These are phyloP conservation scores for Lactuca saligna DNA, from an alignment of 129 eudicot species.

Conservation along the genomic window DNA sequence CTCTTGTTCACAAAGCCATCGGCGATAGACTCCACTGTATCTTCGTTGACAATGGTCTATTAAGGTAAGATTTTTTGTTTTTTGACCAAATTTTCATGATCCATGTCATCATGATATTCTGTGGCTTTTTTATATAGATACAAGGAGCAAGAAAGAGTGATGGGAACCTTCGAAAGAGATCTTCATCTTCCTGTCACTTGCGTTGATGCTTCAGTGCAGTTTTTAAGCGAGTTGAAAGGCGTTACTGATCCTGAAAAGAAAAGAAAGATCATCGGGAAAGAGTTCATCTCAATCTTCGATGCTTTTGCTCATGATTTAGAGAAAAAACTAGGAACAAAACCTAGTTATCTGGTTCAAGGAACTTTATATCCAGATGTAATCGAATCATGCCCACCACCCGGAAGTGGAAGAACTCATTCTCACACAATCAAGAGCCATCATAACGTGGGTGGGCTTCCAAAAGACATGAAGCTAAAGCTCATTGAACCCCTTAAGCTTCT, in stretches of 20 bases:
- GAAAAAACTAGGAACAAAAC: slow-evolving; percentile 65
- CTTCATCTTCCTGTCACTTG: slow-evolving; percentile 97
- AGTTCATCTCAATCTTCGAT: slow-evolving; percentile 82
- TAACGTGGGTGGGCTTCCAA: slow-evolving; percentile 95
- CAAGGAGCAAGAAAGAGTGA: slow-evolving; percentile 85
- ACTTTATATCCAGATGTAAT: slow-evolving; percentile 96
- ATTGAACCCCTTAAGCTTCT: slow-evolving; percentile 93
- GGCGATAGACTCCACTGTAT: slow-evolving; percentile 92
- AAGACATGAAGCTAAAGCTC: slow-evolving; percentile 94
- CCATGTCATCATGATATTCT: not conserved
- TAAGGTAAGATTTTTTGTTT: slow-evolving; percentile 47
- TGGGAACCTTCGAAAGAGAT: slow-evolving; percentile 89
- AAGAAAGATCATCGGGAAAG: slow-evolving; percentile 90
- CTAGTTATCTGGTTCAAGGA: slow-evolving; percentile 92
- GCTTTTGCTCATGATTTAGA: slow-evolving; percentile 84
- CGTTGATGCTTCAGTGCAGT: slow-evolving; percentile 80
- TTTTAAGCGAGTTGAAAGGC: slow-evolving; percentile 82
- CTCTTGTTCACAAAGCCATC: slow-evolving; percentile 91
- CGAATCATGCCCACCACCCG: slow-evolving; percentile 98
- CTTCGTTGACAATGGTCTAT: slow-evolving; percentile 87
- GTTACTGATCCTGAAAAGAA: slow-evolving; percentile 80
- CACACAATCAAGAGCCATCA: slow-evolving; percentile 98
- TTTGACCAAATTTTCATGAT: not conserved
- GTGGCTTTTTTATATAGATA: slow-evolving; percentile 40
- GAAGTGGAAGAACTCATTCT: slow-evolving; percentile 88